Base-by-base conservation (phyloP, 345 rosid genomes). In the Salix suchowensis region DNA sequence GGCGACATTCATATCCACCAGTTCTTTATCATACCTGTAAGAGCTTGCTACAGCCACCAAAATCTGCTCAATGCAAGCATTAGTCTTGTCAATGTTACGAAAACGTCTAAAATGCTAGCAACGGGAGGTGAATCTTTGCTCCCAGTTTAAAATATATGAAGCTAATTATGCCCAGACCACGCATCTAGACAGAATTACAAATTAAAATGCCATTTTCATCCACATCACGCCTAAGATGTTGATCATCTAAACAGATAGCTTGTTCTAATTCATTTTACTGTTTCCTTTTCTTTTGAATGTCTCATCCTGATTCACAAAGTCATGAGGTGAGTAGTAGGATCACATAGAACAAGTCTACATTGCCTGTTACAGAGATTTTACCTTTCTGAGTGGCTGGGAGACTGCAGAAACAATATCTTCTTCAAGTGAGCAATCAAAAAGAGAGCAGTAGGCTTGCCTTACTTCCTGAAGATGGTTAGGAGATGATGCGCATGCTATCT, bases 401-500 rank as follows among this genome's bases (percentile, higher is more conserved):
- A 89, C 72, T 6, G 74, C 44, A 36, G 89, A 81, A 24, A 71
- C 78, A 72, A 96, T 90, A 71, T 89, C 89, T 84, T 96, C 99
- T 85, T 96, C 99, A 2, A 96, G 82, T 0, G 99, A 93, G 74
- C 75, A 65, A 40, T 89, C 76, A 54, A 83, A 92, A 44, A 86
- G 91, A 80, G 88, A 74, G 81, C 93, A 91, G 70, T 96, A 96
- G 65, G 89, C 85, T 86, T 86, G 83, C 82, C 98, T 93, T 58
- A 93, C 97, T 40, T 84, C 87, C 40, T 85, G 79, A 58, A 96
- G 84, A 86, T 96, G 97, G 77, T 79, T 54, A 40, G 98, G 96
- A 69, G 96, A 87, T 7, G 91, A 76, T 21, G 97, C 86, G 30
- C 97, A 92, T 5, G 97, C 85, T 75, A 93, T 89, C 93, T 93